These are phyloP conservation scores for Schizothecium vesticola DNA, from an alignment of 495 filamentous ascomycete genomes.

Conservation along the genomic window DNA sequence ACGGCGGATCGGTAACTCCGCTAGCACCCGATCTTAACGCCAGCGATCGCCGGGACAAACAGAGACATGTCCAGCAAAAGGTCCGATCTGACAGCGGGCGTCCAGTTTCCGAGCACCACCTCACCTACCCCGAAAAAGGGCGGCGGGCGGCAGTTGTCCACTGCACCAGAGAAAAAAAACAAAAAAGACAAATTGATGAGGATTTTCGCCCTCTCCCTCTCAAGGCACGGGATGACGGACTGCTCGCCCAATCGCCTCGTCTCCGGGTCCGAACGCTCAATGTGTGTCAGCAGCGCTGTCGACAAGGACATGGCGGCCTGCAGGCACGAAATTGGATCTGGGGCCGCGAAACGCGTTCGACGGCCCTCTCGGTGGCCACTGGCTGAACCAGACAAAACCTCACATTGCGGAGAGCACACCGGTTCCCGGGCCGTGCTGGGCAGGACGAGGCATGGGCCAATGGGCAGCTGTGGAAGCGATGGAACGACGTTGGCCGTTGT, in stretches of 20 bases:
- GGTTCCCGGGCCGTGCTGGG: not conserved
- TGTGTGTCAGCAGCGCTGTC: not conserved
- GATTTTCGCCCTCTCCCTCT: not conserved
- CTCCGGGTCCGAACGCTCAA: not conserved
- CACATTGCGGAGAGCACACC: not conserved
- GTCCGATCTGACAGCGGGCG: not conserved
- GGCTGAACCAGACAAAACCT: slow-evolving; percentile 2
- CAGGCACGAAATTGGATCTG: not conserved
- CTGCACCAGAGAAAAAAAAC: not conserved
- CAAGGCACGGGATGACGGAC: not conserved
- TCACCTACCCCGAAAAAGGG: not conserved
- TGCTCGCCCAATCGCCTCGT: not conserved
- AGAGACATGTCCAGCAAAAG: not conserved
- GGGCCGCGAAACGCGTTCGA: slow-evolving; percentile 1
- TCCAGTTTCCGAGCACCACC: not conserved
- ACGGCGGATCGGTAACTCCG: not conserved
- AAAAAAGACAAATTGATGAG: not conserved
- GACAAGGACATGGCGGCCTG: not conserved
- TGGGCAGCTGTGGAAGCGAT: not conserved
- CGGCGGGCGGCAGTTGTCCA: no score
- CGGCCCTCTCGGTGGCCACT: not conserved
- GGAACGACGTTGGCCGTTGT: not conserved
- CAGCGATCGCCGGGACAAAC: not conserved
- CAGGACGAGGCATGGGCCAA: slow-evolving; percentile 2
- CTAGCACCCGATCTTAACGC: not conserved